Base-by-base conservation (phyloP, 495 filamentous ascomycete genomes). In the Clohesyomyces aquaticus region DNA sequence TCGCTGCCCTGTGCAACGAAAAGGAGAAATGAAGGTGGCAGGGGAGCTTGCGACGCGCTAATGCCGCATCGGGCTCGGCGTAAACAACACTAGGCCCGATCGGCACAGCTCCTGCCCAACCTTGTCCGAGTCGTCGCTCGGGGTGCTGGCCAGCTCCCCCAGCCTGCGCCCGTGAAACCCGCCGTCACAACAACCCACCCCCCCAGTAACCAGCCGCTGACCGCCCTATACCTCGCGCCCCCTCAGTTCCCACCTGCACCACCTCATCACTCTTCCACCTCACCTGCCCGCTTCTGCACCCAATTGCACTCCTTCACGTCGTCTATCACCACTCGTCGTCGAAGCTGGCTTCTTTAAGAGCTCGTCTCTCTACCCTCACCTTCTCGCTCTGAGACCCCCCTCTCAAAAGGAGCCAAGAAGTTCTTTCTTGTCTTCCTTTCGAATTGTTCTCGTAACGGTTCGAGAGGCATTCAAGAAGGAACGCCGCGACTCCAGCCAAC, bases 351-450 rank as follows among this genome's bases (percentile, higher is more conserved):
- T 27, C 55, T 47, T 43, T 58, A 23, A 59, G 51, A 49, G 25
- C 35, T 47, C n/a, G 27, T 53, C 59, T 27, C 45, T 21, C 51
- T 28, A 47, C 32, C 62, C 32, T 52, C 47, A 47, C 53, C 32
- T 47, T 62, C 69, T 55, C 66, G 46, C 26, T 46, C 45, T 62
- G 55, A 69, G 55, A 59, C 32, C 52, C 56, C 55, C 46, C 27
- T 47, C 29, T 58, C 38, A 32, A 58, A 69, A 75, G 84, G 84
- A 83, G 88, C 84, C 86, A 82, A 87, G 83, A 87, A 83, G 81
- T 81, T 85, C 90, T 90, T 93, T 93, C 90, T 93, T 91, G 87
- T 91, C 86, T 90, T 86, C 87, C 87, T 91, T 91, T 93, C 90
- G 91, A 85, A 80, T 81, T 85, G 85, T 83, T 83, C 81, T 73